Percentiles rank a stretch among this genome's conserved stretches.
These are phyloP conservation scores for Aspergillus proliferans DNA, from an alignment of 2,329 filamentous ascomycete genomes.

Conservation along the genomic window DNA sequence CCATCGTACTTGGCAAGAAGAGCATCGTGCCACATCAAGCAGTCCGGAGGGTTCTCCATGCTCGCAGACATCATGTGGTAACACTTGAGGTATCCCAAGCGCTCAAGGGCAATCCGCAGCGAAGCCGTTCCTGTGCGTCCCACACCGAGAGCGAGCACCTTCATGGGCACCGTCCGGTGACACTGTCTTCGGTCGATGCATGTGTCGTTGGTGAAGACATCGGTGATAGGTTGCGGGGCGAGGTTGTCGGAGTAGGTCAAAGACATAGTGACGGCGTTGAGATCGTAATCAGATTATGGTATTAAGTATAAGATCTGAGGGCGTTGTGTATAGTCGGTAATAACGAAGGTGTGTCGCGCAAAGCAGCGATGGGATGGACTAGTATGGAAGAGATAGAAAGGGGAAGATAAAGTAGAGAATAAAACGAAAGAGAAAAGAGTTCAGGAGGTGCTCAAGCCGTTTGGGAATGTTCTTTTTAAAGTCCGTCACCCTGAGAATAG, in stretches of 20 bases:
- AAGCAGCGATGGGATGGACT: not conserved
- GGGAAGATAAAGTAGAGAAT: not conserved
- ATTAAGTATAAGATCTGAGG: not conserved
- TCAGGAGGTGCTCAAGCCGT: not conserved
- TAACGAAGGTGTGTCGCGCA: not conserved
- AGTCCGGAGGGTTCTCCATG: constrained; percentile 62
- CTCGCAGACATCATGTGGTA: constrained; percentile 70
- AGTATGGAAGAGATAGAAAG: not conserved
- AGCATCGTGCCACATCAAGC: constrained; percentile 64
- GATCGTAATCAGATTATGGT: not conserved
- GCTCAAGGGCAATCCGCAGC: constrained; percentile 59
- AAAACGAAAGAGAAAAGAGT: not conserved
- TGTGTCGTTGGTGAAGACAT: constrained; percentile 56
- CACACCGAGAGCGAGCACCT: constrained; percentile 63
- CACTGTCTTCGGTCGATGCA: constrained; percentile 62
- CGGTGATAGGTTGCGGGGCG: constrained; percentile 36
- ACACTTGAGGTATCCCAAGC: constrained; percentile 61
- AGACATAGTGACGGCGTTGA: constrained; percentile 22
- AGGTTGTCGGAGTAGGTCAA: constrained; percentile 32
- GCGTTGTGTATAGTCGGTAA: not conserved
- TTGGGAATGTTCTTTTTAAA: not conserved
- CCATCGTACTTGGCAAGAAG: constrained; percentile 58
- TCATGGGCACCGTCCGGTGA: constrained; percentile 63
- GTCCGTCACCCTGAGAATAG: not conserved
- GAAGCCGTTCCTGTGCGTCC: constrained; percentile 66